Base-by-base conservation (phyloP, 192 early-diverging fungal species). In the Backusella luteola region DNA sequence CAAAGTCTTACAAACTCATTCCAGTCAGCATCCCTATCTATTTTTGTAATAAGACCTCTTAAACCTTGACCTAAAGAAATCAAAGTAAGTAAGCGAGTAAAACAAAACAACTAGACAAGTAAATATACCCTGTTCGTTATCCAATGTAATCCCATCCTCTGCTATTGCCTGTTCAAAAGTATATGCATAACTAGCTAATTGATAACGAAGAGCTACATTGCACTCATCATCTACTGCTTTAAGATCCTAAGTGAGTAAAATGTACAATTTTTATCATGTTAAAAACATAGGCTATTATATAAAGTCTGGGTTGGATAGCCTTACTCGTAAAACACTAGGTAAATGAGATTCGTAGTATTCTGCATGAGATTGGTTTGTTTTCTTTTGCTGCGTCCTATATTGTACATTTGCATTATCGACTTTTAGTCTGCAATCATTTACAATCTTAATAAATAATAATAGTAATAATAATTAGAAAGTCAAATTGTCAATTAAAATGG, bases 191-290 rank as follows among this genome's bases (percentile, higher is more conserved):
- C 93, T 91, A 66, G 88, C 87, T 78, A 96, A 71, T 39, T 93
- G 90, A 73, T 91, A 92, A 76, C 93, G 92, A 7, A 98, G 81
- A 19, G 91, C 91, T 59, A 91, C 80, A 74, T 96, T 94, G 69
- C 94, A 93, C 75, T 96, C 93, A 73, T 97, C 96, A 56, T 91
- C 91, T 6, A 94, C 90, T 11, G 92, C 90, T 84, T 96, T 95
- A 15, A 42, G n/a, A 17, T 68, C 39, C 46, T 42, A 39, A 35
- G 15, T 17, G 21, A 23, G 15, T 68, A 1, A 19, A 32, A 19
- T 17, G 32, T 42, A 29, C 9, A 12, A 41, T 39, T 71, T 66
- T 67, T 72, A 73, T 59, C 74, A 32, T 29, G 12, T n/a, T n/a
- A 75, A 59, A 9, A 85, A 42, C 34, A 38, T 39, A 39, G 38